A percentile compares a stretch with the other conserved stretches of the same genome.
These are phyloP conservation scores for Gnaphalium uliginosum DNA, from an alignment of 129 eudicot species.

Conservation along the genomic window DNA sequence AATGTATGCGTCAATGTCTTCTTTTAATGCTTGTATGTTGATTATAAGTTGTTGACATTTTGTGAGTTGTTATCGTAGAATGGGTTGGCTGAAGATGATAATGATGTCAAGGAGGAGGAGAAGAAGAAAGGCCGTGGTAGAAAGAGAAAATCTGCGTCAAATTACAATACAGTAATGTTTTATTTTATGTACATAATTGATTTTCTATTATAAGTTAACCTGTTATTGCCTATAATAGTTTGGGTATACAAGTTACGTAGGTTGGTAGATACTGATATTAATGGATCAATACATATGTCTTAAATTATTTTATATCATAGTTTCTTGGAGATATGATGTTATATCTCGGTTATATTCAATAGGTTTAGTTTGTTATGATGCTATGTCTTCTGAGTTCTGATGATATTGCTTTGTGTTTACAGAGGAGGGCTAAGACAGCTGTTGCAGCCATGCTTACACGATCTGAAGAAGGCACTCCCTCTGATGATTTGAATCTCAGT, in stretches of 20 bases:
- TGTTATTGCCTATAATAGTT: background rate
- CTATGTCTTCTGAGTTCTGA: background rate
- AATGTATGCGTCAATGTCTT: constrained; percentile 29
- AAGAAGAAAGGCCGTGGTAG: constrained; percentile 72
- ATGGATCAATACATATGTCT: background rate
- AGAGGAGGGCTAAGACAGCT: constrained; percentile 94
- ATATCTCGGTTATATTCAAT: background rate
- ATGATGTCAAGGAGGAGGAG: constrained; percentile 47
- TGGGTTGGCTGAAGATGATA: constrained; percentile 54
- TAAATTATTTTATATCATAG: background rate
- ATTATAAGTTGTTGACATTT: constrained; percentile 21
- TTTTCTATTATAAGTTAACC: background rate
- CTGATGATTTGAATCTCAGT: constrained; percentile 57
- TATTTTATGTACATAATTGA: constrained; percentile 10
- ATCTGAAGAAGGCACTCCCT: constrained; percentile 52
- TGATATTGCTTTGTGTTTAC: constrained; percentile 6
- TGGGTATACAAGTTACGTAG: background rate
- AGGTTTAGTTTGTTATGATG: background rate
- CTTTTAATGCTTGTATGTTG: background rate
- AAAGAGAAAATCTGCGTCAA: constrained; percentile 63
- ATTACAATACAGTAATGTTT: constrained; percentile 56
- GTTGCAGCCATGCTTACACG: constrained; percentile 95
- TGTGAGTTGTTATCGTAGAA: constrained; percentile 41
- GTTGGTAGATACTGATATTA: background rate
- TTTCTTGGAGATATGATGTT: constrained; percentile 2